Conservation (phyloP, 2,329 filamentous ascomycete genomes). For the Tolypocladium cylindrosporum region DNA sequence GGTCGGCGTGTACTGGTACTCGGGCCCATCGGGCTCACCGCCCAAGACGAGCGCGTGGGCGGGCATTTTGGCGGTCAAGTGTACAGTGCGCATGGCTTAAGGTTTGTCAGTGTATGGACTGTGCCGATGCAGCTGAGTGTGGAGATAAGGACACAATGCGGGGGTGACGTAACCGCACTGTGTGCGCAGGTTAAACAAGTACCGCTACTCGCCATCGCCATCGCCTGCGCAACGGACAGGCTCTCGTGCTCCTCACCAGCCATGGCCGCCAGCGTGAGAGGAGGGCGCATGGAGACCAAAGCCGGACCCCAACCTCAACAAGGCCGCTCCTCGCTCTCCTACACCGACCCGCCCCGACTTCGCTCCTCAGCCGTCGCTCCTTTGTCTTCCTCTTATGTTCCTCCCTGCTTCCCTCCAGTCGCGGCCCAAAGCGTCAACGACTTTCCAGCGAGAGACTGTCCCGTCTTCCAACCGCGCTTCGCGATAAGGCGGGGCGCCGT, state of each 20-base stretch:
- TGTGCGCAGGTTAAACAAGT: neutral
- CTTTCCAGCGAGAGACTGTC: neutral
- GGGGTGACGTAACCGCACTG: neutral
- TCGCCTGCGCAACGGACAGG: neutral
- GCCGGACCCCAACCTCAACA: neutral
- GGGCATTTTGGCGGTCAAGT: neutral
- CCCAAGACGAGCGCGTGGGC: neutral
- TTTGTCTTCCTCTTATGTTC: neutral
- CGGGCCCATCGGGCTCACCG: conserved; percentile 3
- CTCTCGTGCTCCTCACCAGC: neutral
- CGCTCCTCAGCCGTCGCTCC: neutral
- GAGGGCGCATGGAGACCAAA: neutral
- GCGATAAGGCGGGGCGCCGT: neutral
- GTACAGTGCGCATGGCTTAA: neutral
- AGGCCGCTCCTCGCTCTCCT: neutral
- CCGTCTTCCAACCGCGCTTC: neutral
- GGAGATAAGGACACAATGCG: too few species aligned
- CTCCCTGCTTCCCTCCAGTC: neutral
- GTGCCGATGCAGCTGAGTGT: neutral
- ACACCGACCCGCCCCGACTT: neutral
- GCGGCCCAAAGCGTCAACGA: neutral
- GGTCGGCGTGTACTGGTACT: conserved; percentile 3
- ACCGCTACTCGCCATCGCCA: neutral
- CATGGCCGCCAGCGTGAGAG: neutral
- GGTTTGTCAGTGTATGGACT: neutral